Evolutionary conservation across 176 grass and related monocot genomes (phyloP).

Genomic region (Hordeum vulgare): MorexV3_pseudomolecules_assembly NC_058523.1:543339487-543339986

Average conservation of each 20-base stretch:
- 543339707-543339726: neutral
- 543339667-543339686: neutral
- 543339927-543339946: too few species aligned
- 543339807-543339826: too few species aligned
- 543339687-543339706: neutral
- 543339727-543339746: neutral
- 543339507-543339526: constrained; percentile 94
- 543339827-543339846: too few species aligned
- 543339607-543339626: neutral
- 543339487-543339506: constrained; percentile 92
- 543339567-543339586: neutral
- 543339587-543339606: neutral
- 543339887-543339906: too few species aligned
- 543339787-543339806: too few species aligned
- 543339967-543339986: neutral
- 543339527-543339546: constrained; percentile 73
- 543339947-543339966: too few species aligned
- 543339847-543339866: too few species aligned
- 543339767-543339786: too few species aligned
- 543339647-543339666: neutral
- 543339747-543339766: neutral
- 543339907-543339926: too few species aligned
- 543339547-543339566: neutral
- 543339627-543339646: neutral
- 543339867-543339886: too few species aligned